Evolutionary conservation across 495 filamentous ascomycete species (phyloP).

Genomic region (Xylaria grammica): DNA sequence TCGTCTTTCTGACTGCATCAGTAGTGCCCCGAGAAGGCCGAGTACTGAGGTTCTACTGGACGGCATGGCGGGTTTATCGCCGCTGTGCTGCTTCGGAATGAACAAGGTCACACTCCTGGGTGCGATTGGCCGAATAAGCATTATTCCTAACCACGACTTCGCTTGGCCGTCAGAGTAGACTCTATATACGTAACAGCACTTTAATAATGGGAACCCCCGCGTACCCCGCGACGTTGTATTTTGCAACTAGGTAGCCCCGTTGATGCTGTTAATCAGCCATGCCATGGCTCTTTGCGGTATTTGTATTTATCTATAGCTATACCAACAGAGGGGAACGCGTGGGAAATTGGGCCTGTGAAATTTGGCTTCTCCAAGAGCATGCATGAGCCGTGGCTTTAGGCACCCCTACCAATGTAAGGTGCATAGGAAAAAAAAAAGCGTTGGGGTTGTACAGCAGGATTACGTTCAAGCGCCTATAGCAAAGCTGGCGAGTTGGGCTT

Average conservation of each 20-base stretch:
- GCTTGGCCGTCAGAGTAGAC: background rate
- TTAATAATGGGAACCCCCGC: background rate
- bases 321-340: background rate
- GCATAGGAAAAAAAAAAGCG: background rate
- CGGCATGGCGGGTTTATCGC: background rate
- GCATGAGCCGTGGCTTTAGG: background rate
- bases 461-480: background rate
- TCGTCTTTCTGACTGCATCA: background rate
- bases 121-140: background rate
- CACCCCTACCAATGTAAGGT: background rate
- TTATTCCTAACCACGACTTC: background rate
- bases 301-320: background rate
- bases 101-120: background rate
- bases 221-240: background rate
- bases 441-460: slow-evolving; percentile 10
- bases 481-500: background rate
- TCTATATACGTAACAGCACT: background rate
- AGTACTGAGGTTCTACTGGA: background rate
- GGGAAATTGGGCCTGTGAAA: background rate
- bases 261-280: background rate
- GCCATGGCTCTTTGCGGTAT: background rate
- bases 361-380: background rate
- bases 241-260: no score
- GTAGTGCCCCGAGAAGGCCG: background rate
- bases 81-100: background rate